Conservation (phyloP, 2,329 filamentous ascomycete species). For the Neofusicoccum kwambonambiense region DNA sequence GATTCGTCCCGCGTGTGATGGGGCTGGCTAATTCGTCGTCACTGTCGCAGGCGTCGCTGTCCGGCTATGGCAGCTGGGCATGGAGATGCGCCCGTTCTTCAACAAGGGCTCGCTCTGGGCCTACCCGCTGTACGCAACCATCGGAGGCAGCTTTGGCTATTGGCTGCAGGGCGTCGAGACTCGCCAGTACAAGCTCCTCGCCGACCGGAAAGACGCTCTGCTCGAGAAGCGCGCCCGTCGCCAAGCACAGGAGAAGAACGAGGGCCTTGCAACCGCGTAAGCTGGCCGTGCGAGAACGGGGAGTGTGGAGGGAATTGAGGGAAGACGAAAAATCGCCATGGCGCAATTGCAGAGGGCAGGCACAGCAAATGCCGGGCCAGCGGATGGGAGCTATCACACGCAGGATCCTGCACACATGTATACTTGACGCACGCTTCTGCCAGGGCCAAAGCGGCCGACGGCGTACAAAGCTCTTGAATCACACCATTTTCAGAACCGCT, state of each 20-base stretch:
- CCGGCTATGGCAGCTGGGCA: constrained; percentile 94
- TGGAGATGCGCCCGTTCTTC: constrained; percentile 97
- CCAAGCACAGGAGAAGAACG: constrained; percentile 1
- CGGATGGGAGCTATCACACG: constrained; percentile 3
- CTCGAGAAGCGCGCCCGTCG: constrained; percentile 81
- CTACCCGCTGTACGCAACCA: constrained; percentile 83
- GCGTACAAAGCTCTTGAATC: background rate
- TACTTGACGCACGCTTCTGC: background rate
- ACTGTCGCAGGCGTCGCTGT: constrained; percentile 72
- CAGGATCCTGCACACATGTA: background rate
- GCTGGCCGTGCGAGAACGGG: background rate
- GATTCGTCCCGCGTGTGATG: constrained; percentile 20
- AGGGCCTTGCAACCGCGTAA: background rate
- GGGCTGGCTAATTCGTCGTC: constrained; percentile 21
- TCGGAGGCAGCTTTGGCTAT: constrained; percentile 92
- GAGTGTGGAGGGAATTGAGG: background rate
- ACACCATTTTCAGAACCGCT: background rate
- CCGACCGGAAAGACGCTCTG: constrained; percentile 74
- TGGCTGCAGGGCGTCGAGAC: constrained; percentile 91
- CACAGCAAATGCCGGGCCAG: background rate
- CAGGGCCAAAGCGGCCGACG: background rate
- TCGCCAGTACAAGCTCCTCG: constrained; percentile 72
- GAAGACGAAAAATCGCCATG: background rate
- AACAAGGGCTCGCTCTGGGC: constrained; percentile 80
- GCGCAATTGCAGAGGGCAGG: background rate